A percentile compares a stretch with the other conserved stretches of the same genome.
Conservation (phyloP, 805 yeast species). For the Ogataea methanolica region DNA sequence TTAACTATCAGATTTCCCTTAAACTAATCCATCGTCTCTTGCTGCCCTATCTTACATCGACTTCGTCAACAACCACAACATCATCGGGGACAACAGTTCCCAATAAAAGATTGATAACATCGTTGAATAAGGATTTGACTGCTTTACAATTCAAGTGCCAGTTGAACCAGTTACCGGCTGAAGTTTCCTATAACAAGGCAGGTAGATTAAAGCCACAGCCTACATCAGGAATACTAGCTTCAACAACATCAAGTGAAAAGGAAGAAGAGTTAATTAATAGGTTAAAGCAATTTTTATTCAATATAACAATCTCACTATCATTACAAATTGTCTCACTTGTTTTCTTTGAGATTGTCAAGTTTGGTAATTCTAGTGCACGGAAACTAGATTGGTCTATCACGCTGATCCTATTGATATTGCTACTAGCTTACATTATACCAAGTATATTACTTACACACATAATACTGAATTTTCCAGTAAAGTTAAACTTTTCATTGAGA, state of each 20-base stretch:
- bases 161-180: background rate
- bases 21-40: conserved; percentile 13
- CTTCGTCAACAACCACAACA: background rate
- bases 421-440: conserved; percentile 42
- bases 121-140: conserved; percentile 10
- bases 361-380: conserved; percentile 23
- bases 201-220: background rate
- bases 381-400: conserved; percentile 35
- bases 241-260: background rate
- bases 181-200: background rate
- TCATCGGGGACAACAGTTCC: background rate
- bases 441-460: conserved; percentile 19
- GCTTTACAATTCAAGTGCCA: background rate
- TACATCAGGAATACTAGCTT: background rate
- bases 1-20: conserved; percentile 14
- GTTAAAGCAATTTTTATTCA: conserved; percentile 11
- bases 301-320: conserved; percentile 23
- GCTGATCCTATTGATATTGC: conserved; percentile 34
- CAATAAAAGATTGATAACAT: background rate
- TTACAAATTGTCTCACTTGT: conserved; percentile 26
- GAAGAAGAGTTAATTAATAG: background rate
- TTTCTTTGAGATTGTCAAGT: conserved; percentile 23
- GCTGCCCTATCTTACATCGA: conserved; percentile 7
- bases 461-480: background rate
- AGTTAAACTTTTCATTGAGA: background rate